Evolutionary conservation across 345 rosid genomes (phyloP), one percentile per base, ranked within the genome.

Genomic region (Acer campestre): DNA sequence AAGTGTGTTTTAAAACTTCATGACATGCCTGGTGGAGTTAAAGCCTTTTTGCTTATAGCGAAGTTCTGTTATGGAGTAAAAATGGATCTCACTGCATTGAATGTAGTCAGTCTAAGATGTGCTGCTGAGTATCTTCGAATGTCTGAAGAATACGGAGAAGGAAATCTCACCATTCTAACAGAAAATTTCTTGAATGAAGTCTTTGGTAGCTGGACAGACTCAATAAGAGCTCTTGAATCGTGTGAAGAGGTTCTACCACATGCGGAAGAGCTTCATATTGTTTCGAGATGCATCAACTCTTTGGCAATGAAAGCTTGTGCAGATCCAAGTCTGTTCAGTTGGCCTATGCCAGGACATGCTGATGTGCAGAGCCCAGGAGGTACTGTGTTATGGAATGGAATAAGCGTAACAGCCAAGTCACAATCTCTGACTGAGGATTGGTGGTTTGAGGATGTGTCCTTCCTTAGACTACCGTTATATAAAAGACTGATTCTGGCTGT

Each of bases 81-180:
- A 85, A 78, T 90, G 2, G 94, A 93, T 65, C 89, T 95, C 83
- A 88, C 83, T 0, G 81, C 97, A 35, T 68, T 72, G 61, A 95
- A 90, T 71, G 78, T 91, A 3, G 93, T 90, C 35, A 80, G 87
- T 67, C 94, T 92, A 11, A 84, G 97, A 76, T 95, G 99, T 65
- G 97, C 97, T 13, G 94, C 97, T 5, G 98, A 93, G 88, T 92
- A 90, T 85, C 93, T 95, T 44, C 85, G 78, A 25, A 95, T 95
- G 98, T 88, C 67, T 13, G 97, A 95, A 53, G 92, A 90, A 27
- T 89, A 84, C 14, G 92, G 91, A 49, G 94, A 87, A 56, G 84
- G 86, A 67, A 95, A 95, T 80, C 97, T 95, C 83, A 88, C 93
- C 20, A 16, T 68, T 35, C 93, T 84, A 77, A 86, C 97, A 0